Base-by-base conservation (phyloP, 208 protist species). In the Porcisia hertigi region DNA sequence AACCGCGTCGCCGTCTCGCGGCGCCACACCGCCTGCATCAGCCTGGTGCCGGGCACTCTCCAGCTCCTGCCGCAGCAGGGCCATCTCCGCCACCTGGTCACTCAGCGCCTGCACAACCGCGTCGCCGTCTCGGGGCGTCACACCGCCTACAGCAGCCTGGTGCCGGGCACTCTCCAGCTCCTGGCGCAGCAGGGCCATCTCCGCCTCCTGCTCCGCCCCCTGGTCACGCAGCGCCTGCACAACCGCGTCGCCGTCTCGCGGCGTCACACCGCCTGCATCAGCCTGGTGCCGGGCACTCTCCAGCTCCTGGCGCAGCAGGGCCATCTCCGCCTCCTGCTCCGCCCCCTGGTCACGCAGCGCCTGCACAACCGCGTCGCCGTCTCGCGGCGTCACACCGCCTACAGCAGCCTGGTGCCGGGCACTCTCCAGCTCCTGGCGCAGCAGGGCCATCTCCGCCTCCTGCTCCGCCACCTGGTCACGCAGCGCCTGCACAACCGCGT, bases 101-200 rank as follows among this genome's bases (percentile, higher is more conserved):
- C 55, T 12, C 62, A 67, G 43, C 39, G 34, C 43, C 62, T 67
- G n/a, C n/a, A n/a, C n/a, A n/a, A n/a, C n/a, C n/a, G n/a, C n/a
- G n/a, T n/a, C n/a, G n/a, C n/a, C n/a, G n/a, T n/a, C n/a, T n/a
- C n/a, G n/a, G n/a, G n/a, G n/a, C n/a, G n/a, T n/a, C n/a, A n/a
- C n/a, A n/a, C n/a, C n/a, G n/a, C n/a, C n/a, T n/a, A n/a, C n/a
- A n/a, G n/a, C n/a, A n/a, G n/a, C n/a, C n/a, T n/a, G n/a, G n/a
- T n/a, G n/a, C n/a, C n/a, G n/a, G n/a, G n/a, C n/a, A n/a, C n/a
- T n/a, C n/a, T n/a, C n/a, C n/a, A n/a, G n/a, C n/a, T n/a, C n/a
- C n/a, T n/a, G n/a, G n/a, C n/a, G n/a, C n/a, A n/a, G n/a, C n/a
- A n/a, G n/a, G n/a, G n/a, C n/a, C n/a, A n/a, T n/a, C n/a, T n/a